phyloP scores from a whole-genome alignment of 2,329 filamentous ascomycete species.

The Talaromyces sp. region DNA sequence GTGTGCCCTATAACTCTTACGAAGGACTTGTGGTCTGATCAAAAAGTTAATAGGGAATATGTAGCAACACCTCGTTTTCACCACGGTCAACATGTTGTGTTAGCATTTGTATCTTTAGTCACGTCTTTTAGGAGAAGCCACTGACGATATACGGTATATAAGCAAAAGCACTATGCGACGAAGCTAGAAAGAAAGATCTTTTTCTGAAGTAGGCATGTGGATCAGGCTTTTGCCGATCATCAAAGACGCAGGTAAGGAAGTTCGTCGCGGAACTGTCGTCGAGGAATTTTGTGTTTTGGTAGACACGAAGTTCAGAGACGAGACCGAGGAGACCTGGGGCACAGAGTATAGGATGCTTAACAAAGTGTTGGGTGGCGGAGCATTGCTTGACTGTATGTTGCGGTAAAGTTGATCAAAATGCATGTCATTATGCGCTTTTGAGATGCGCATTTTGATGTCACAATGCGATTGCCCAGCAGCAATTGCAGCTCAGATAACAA shows the following conservation, averaged over 20 bases:
- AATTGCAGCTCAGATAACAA: conserved; percentile 65
- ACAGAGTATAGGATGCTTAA: conserved; percentile 76
- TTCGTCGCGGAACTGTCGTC: conserved; percentile 59
- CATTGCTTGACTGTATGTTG: conserved; percentile 63
- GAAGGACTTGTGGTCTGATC: conserved; percentile 72
- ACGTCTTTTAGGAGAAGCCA: conserved; percentile 86
- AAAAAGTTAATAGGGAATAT: conserved; percentile 79
- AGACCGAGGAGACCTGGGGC: conserved; percentile 58
- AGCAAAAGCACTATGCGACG: conserved; percentile 65
- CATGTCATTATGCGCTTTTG: not conserved
- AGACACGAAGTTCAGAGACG: conserved; percentile 60
- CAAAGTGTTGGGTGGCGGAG: conserved; percentile 76
- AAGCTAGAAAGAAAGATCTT: conserved; percentile 67
- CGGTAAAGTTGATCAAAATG: too few species aligned
- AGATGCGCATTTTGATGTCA: conserved; percentile 23
- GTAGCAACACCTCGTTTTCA: conserved; percentile 88
- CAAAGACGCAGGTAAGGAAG: conserved; percentile 57
- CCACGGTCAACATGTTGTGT: conserved; percentile 85
- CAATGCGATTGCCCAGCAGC: conserved; percentile 62
- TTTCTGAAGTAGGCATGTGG: conserved; percentile 90
- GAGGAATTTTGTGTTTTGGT: conserved; percentile 55
- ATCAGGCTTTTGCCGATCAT: conserved; percentile 83
- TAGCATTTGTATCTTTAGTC: conserved; percentile 80
- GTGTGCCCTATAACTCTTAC: conserved; percentile 75
- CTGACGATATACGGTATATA: conserved; percentile 81